A percentile compares a stretch with the other conserved stretches of the same genome.
Evolutionary conservation across 2,329 filamentous ascomycete genomes (phyloP).

Genomic region (Colletotrichum chrysophilum): DNA sequence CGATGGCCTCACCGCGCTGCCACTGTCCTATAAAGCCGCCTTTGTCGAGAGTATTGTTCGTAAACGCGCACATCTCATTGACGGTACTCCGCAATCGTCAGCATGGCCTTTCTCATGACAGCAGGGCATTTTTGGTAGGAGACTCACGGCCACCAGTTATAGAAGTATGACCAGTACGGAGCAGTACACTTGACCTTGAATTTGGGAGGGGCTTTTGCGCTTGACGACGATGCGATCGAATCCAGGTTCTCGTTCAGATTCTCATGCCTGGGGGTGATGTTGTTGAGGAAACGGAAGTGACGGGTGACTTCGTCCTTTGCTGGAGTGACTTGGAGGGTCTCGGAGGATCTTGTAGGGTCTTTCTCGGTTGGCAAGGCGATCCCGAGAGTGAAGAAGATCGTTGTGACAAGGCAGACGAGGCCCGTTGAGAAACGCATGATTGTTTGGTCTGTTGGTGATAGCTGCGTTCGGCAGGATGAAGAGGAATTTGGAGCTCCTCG

Average conservation of each 20-base stretch:
- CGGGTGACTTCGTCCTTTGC: neutral
- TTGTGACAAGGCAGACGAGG: neutral
- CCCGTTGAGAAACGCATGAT: neutral
- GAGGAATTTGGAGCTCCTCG: neutral
- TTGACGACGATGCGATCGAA: neutral
- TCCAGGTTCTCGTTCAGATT: neutral
- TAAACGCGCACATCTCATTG: neutral
- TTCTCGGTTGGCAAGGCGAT: neutral
- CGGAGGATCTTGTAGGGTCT: neutral
- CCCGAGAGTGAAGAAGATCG: neutral
- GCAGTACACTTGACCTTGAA: neutral
- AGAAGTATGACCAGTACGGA: neutral
- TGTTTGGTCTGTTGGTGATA: neutral
- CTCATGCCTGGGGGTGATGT: neutral
- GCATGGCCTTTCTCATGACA: neutral
- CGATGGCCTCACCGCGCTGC: neutral
- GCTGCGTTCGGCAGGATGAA: neutral
- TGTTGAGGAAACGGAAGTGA: neutral
- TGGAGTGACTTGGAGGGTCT: neutral
- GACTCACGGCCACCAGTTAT: slow-evolving; percentile 5
- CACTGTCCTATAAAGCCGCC: neutral
- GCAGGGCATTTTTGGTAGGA: neutral
- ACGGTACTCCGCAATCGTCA: neutral
- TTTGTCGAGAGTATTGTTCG: neutral
- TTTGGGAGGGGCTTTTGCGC: neutral